Evolutionary conservation across 208 protist species (phyloP).

Genomic region (Trichomonas gallinae): DNA sequence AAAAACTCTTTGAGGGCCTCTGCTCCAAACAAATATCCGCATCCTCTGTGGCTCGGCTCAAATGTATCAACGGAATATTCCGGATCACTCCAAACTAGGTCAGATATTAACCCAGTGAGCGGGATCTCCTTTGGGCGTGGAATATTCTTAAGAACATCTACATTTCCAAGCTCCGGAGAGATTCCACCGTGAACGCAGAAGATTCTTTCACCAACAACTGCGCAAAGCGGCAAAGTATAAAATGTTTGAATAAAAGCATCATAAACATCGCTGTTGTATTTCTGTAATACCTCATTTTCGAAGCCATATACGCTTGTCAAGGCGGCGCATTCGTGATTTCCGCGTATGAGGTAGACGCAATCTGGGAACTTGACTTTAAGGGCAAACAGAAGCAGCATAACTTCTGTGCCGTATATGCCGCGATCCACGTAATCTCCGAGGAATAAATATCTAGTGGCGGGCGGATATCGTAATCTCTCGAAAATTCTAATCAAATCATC

Average conservation of each 20-base stretch:
- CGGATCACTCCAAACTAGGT: constrained; percentile 10
- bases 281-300: neutral
- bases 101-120: neutral
- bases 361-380: constrained; percentile 36
- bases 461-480: neutral
- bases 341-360: constrained; percentile 32
- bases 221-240: constrained; percentile 68
- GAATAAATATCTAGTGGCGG: neutral
- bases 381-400: constrained; percentile 29
- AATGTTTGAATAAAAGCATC: constrained; percentile 48
- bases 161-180: constrained; percentile 36
- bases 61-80: neutral
- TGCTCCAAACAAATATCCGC: neutral
- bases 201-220: constrained; percentile 61
- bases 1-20: neutral
- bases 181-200: constrained; percentile 74
- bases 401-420: constrained; percentile 32
- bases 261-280: constrained; percentile 33
- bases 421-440: constrained; percentile 41
- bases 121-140: neutral
- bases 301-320: constrained; percentile 34
- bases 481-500: neutral
- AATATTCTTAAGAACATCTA: neutral
- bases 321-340: constrained; percentile 39
- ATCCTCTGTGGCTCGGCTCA: neutral